These are phyloP conservation scores for Cenchrus fungigraminus DNA, from an alignment of 176 grass and related monocot species.

Conservation along the genomic window DNA sequence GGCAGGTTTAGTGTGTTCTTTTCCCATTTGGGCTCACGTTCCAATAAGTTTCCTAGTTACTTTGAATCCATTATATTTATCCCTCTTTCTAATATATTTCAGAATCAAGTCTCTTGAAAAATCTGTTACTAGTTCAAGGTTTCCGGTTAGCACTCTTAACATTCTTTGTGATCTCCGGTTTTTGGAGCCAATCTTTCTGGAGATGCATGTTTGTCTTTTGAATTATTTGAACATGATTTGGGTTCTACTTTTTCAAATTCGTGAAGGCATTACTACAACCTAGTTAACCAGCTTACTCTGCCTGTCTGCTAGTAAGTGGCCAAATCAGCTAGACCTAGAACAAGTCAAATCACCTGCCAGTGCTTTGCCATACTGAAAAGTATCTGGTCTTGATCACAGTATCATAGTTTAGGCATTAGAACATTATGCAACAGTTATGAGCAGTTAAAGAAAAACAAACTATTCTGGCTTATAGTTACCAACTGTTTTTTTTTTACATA, in stretches of 20 bases:
- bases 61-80: not conserved
- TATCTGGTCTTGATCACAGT: not conserved
- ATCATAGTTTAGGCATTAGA: conserved; percentile 3
- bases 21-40: not conserved
- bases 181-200: not conserved
- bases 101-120: not conserved
- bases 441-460: not conserved
- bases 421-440: not conserved
- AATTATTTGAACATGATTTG: not conserved
- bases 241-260: not conserved
- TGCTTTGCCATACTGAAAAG: not conserved
- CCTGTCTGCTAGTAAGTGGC: not conserved
- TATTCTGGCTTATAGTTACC: not conserved
- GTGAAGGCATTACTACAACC: not conserved
- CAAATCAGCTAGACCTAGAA: not conserved
- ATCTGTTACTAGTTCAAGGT: not conserved
- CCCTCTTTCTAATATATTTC: not conserved
- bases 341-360: not conserved
- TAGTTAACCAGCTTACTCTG: not conserved
- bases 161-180: not conserved
- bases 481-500: too few species aligned
- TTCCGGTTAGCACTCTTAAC: not conserved
- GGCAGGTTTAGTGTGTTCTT: not conserved
- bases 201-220: not conserved
- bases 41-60: not conserved